Conservation (phyloP, 2,329 filamentous ascomycete species). For the Paraphaeosphaeria sporulosa region DNA sequence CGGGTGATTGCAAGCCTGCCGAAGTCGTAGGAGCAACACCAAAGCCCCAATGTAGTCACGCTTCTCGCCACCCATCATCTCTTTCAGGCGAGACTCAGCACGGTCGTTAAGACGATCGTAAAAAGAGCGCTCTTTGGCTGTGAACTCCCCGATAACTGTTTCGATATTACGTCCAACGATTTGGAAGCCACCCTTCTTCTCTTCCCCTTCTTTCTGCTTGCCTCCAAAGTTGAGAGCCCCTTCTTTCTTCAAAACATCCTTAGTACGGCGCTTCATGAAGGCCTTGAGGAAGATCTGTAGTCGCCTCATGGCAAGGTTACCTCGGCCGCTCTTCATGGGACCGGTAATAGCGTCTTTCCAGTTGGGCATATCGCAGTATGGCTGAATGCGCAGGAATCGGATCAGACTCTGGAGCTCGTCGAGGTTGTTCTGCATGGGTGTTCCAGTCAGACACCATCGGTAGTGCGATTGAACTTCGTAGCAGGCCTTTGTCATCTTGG, state of each 20-base stretch:
- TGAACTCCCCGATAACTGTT: constrained; percentile 79
- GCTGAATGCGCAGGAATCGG: constrained; percentile 89
- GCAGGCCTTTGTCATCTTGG: constrained; percentile 92
- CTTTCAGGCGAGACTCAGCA: constrained; percentile 84
- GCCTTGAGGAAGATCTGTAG: constrained; percentile 85
- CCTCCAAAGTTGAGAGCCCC: constrained; percentile 81
- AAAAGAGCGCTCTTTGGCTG: constrained; percentile 80
- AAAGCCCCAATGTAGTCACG: constrained; percentile 93
- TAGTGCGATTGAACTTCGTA: constrained; percentile 86
- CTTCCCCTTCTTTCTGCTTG: constrained; percentile 65
- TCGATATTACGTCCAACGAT: constrained; percentile 92
- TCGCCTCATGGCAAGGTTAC: constrained; percentile 85
- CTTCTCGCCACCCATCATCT: constrained; percentile 82
- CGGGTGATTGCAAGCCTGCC: constrained; percentile 95
- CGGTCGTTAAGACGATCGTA: constrained; percentile 84
- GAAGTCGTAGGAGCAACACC: constrained; percentile 85
- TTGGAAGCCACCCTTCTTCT: constrained; percentile 76
- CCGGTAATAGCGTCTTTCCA: constrained; percentile 93
- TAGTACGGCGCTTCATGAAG: constrained; percentile 98
- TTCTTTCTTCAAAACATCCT: constrained; percentile 91
- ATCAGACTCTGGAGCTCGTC: constrained; percentile 95
- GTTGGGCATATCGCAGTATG: constrained; percentile 82
- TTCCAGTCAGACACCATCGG: constrained; percentile 94
- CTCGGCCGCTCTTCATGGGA: constrained; percentile 88
- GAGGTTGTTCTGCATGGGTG: constrained; percentile 97